Evolutionary conservation across 257 asterid genomes (phyloP), one percentile per base, ranked within the genome.

Genomic region (Solanum paucissectum): DNA sequence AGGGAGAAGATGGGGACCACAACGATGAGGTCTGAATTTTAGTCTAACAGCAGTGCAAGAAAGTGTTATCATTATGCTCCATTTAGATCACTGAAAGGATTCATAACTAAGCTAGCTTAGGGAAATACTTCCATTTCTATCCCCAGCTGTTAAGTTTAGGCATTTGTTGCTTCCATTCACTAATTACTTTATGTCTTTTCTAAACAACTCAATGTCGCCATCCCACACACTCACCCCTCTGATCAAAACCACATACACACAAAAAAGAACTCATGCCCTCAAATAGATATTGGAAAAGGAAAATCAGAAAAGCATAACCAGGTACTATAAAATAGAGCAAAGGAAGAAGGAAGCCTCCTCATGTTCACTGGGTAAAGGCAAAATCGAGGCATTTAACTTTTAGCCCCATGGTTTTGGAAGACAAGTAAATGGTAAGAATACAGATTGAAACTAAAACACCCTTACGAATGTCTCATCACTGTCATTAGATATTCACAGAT

Each of bases 1-100:
- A 90, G 49, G 88, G 66, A 34, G 88, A 89, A 83, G 87, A 87
- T 27, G 18, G 58, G 14, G 90, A 75, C 52, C 29, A 18, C 86
- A 83, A 40, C 21, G 85, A 91, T 5, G 87, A 92, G 55, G 55
- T 86, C 85, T 37, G 93, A 91, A 58, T 88, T 91, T 89, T 89
- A 91, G 91, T 66, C 83, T 77, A 90, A 49, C 29, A 82, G 69
- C 69, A 49, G 69, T 82, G 44, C 32, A 5, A 29, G 32, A 82
- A 46, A 46, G 23, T 82, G 42, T 14, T 52, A 29, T 46, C 60
- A 25, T 7, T 49, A 49, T 49, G 86, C 69, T 49, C 16, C 69
- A 49, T 82, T 46, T 18, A 82, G 86, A 82, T 82, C 44, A 49
- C 20, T 16, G 44, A 29, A 82, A 49, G 11, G 10, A 5, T 49